These are phyloP conservation scores for Echinochloa phyllopogon DNA, from an alignment of 176 grass and related monocot genomes.

Conservation along the genomic window DNA sequence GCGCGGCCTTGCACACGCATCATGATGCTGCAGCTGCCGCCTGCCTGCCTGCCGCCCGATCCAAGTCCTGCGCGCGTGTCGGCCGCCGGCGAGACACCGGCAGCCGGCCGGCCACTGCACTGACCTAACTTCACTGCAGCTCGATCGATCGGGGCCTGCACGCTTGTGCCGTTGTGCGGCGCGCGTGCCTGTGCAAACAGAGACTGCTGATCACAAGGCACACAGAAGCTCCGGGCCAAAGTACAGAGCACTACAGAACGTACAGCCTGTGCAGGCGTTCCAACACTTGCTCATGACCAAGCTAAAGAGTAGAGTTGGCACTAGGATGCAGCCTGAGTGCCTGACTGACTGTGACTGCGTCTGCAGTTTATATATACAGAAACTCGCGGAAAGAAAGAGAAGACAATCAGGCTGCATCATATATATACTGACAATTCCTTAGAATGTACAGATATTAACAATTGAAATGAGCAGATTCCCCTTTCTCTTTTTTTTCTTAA, in stretches of 20 bases:
- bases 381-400: too few relatives aligned
- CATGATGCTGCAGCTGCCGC: conserved; percentile 22
- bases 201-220: conserved; percentile 17
- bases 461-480: neutral
- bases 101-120: conserved; percentile 7
- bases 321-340: neutral
- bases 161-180: neutral
- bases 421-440: neutral
- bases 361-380: neutral
- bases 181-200: neutral
- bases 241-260: neutral
- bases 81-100: conserved; percentile 46
- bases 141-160: conserved; percentile 17
- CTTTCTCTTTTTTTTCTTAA: neutral
- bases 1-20: neutral
- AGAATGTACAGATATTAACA: neutral
- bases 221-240: conserved; percentile 18
- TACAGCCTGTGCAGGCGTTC: neutral
- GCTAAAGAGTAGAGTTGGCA: neutral
- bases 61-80: conserved; percentile 41
- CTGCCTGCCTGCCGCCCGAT: conserved; percentile 29
- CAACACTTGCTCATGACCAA: neutral
- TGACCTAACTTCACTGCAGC: conserved; percentile 49
- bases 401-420: too few relatives aligned
- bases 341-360: neutral